Percentiles rank a stretch among this genome's conserved stretches.
Conservation (phyloP, 2,329 filamentous ascomycete species). For the Diplodia intermedia region DNA sequence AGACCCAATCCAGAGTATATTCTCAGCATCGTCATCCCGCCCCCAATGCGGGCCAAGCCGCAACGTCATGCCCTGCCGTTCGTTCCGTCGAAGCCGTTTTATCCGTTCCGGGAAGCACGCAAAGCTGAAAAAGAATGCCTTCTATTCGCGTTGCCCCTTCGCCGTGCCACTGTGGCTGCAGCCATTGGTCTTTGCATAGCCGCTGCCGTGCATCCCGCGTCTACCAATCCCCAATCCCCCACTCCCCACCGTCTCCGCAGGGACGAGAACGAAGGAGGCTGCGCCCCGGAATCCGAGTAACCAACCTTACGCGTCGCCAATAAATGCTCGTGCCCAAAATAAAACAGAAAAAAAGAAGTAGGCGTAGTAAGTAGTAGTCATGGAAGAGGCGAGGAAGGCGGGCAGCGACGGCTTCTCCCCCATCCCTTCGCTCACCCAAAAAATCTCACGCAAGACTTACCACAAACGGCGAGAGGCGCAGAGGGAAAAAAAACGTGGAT, state of each 20-base stretch:
- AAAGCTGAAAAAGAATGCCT: not conserved
- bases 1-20: not conserved
- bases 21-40: not conserved
- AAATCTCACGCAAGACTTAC: no score
- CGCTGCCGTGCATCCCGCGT: not conserved
- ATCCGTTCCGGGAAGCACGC: not conserved
- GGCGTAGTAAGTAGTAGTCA: no score
- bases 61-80: not conserved
- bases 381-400: no score
- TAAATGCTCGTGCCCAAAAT: no score
- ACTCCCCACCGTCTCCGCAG: not conserved
- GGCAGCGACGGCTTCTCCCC: no score
- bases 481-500: no score
- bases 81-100: not conserved
- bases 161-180: not conserved
- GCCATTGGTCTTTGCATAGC: not conserved
- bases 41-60: not conserved
- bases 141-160: not conserved
- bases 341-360: no score
- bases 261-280: not conserved
- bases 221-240: not conserved
- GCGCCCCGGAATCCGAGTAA: not conserved
- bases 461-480: no score
- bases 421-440: no score
- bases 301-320: not conserved